Percentiles rank a stretch among this genome's conserved stretches.
Evolutionary conservation across 345 rosid genomes (phyloP).

Genomic region (Corchorus olitorius): DNA sequence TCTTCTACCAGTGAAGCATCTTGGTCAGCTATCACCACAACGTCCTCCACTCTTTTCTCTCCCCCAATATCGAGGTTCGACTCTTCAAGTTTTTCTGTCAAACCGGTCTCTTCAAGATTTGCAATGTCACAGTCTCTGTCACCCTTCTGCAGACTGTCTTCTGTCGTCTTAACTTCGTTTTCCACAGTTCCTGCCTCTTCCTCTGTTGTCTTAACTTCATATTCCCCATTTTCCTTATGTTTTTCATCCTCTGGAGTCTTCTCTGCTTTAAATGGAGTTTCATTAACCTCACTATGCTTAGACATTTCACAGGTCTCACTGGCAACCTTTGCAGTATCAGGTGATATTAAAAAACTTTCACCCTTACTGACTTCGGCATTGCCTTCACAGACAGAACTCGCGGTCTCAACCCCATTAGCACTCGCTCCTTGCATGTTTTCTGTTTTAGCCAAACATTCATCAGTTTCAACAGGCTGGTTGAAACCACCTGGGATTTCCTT

Average conservation of each 20-base stretch:
- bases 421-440: constrained; percentile 26
- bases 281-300: constrained; percentile 20
- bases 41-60: constrained; percentile 3
- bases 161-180: constrained; percentile 16
- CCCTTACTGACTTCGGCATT: constrained; percentile 33
- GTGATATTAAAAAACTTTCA: constrained; percentile 40
- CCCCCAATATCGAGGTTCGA: too few relatives aligned
- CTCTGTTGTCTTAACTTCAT: neutral
- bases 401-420: constrained; percentile 26
- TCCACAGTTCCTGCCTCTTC: constrained; percentile 29
- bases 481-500: constrained; percentile 23
- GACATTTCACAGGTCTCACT: constrained; percentile 23
- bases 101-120: too few relatives aligned
- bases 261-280: constrained; percentile 27
- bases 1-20: constrained; percentile 21
- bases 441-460: constrained; percentile 30
- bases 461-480: constrained; percentile 38
- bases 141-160: constrained; percentile 22
- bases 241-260: constrained; percentile 20
- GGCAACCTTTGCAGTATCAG: constrained; percentile 37
- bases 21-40: constrained; percentile 3
- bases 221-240: constrained; percentile 10
- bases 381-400: constrained; percentile 19
- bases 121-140: neutral
- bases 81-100: too few relatives aligned